Percentiles rank a stretch among this genome's conserved stretches.
phyloP scores from a whole-genome alignment of 2,329 filamentous ascomycete genomes.

The Fusarium poae region DNA sequence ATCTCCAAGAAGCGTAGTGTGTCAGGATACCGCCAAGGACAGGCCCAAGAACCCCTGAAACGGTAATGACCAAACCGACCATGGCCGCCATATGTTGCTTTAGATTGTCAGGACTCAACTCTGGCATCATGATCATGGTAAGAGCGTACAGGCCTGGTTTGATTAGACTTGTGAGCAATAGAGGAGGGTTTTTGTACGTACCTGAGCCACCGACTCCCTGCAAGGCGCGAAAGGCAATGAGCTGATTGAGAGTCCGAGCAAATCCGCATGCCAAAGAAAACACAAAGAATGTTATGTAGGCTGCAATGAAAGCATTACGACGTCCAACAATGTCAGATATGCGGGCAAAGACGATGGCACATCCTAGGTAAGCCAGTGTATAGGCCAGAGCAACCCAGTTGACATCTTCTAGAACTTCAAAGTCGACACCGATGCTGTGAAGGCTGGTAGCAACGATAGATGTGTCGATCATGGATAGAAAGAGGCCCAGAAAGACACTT shows the following conservation, averaged over 20 bases:
- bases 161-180: neutral
- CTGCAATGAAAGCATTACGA: constrained; percentile 63
- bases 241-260: constrained; percentile 53
- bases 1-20: constrained; percentile 64
- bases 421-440: constrained; percentile 67
- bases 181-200: constrained; percentile 25
- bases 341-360: constrained; percentile 67
- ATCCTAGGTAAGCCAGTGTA: constrained; percentile 69
- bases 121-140: constrained; percentile 68
- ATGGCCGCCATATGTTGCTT: constrained; percentile 60
- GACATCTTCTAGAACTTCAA: constrained; percentile 59
- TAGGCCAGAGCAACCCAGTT: constrained; percentile 70
- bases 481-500: constrained; percentile 66
- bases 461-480: constrained; percentile 70
- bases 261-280: constrained; percentile 69
- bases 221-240: constrained; percentile 63
- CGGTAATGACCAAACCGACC: constrained; percentile 63
- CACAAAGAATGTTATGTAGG: constrained; percentile 66
- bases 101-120: constrained; percentile 59
- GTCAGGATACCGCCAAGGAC: constrained; percentile 66
- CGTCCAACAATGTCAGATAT: constrained; percentile 68
- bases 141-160: constrained; percentile 64
- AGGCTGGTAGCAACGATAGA: constrained; percentile 72
- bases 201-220: constrained; percentile 67
- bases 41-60: constrained; percentile 65